These are phyloP conservation scores for Verbena officinalis DNA, from an alignment of 257 asterid genomes.

Conservation along the genomic window DNA sequence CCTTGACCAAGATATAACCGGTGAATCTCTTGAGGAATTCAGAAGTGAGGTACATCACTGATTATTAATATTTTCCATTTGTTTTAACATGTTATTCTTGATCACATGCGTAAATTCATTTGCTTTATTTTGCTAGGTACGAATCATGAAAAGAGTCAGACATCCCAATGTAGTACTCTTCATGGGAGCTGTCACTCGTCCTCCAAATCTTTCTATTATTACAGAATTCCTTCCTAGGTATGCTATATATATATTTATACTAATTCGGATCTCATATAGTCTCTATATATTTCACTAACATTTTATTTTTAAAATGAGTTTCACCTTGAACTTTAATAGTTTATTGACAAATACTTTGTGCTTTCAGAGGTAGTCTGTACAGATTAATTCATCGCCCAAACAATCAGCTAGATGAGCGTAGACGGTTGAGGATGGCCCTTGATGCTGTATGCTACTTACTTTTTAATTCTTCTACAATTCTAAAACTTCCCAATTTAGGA, in stretches of 20 bases:
- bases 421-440: slow-evolving; percentile 92
- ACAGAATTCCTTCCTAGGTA: slow-evolving; percentile 98
- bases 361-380: slow-evolving; percentile 93
- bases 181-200: slow-evolving; percentile 98
- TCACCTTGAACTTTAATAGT: slow-evolving; percentile 5
- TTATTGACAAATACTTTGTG: slow-evolving; percentile 33
- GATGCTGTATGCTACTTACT: slow-evolving; percentile 74
- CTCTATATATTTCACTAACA: slow-evolving; percentile 2
- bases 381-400: slow-evolving; percentile 89
- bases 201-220: slow-evolving; percentile 92
- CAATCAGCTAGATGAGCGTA: slow-evolving; percentile 90
- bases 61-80: slow-evolving; percentile 11
- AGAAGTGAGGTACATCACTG: slow-evolving; percentile 79
- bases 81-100: slow-evolving; percentile 27
- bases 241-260: slow-evolving; percentile 10
- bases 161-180: slow-evolving; percentile 96
- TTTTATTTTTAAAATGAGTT: slow-evolving; percentile 14
- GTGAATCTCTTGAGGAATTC: slow-evolving; percentile 96
- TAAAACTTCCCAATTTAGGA: slow-evolving; percentile 23
- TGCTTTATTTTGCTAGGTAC: slow-evolving; percentile 58
- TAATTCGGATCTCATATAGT: not conserved
- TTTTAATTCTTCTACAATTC: slow-evolving; percentile 21
- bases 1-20: slow-evolving; percentile 83
- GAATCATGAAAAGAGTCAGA: slow-evolving; percentile 84
- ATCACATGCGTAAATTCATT: slow-evolving; percentile 27